Conservation (phyloP, 2,329 filamentous ascomycete species). For the Aspergillus persii region DNA sequence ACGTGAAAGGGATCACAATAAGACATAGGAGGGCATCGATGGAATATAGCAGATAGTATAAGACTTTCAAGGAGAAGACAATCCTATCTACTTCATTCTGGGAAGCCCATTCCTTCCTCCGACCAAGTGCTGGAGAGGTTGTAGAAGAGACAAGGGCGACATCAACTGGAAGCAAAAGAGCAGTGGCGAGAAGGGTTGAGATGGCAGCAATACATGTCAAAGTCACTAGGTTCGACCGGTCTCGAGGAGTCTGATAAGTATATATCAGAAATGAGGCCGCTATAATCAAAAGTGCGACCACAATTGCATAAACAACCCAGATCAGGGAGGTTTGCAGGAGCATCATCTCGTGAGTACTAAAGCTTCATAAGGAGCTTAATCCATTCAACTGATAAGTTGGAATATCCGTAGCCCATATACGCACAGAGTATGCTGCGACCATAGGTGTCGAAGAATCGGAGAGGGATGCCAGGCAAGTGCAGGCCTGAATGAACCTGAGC, state of each 20-base stretch:
- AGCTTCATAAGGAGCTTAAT: slow-evolving; percentile 14
- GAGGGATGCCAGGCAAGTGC: not conserved
- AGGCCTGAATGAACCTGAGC: not conserved
- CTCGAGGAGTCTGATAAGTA: slow-evolving; percentile 84
- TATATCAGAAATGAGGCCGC: slow-evolving; percentile 84
- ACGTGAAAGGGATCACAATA: slow-evolving; percentile 87
- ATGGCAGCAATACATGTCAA: slow-evolving; percentile 83
- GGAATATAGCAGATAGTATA: slow-evolving; percentile 92
- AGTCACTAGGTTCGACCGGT: slow-evolving; percentile 79
- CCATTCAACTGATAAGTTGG: not conserved
- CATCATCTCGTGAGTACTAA: slow-evolving; percentile 48
- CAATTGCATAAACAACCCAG: slow-evolving; percentile 89
- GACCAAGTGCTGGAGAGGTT: slow-evolving; percentile 68
- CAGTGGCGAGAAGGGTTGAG: slow-evolving; percentile 82
- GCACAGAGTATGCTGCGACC: not conserved
- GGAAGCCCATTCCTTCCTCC: slow-evolving; percentile 93
- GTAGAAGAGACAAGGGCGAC: slow-evolving; percentile 93
- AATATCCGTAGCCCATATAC: not conserved
- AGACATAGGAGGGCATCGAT: slow-evolving; percentile 87
- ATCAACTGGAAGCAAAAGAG: slow-evolving; percentile 90
- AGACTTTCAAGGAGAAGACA: slow-evolving; percentile 73
- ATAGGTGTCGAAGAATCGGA: not conserved
- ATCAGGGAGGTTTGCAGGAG: slow-evolving; percentile 86
- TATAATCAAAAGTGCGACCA: slow-evolving; percentile 70
- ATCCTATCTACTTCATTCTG: slow-evolving; percentile 76